A percentile compares a stretch with the other conserved stretches of the same genome.
These are phyloP conservation scores for Saksenaea vasiformis DNA, from an alignment of 371 early-diverging fungal genomes.

Conservation along the genomic window DNA sequence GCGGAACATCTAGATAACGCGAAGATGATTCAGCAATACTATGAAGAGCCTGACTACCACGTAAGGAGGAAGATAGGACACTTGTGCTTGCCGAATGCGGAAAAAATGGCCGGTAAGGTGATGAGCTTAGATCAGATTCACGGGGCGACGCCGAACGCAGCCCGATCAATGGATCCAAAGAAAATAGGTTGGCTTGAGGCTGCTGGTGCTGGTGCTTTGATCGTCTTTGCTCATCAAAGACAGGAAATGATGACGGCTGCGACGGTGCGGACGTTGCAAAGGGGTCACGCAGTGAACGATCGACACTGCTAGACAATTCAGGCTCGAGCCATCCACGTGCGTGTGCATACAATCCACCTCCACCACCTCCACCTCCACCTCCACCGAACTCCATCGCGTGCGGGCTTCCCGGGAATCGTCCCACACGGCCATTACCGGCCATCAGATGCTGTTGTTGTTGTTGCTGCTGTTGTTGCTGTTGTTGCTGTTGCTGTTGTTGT, in stretches of 20 bases:
- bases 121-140: slow-evolving; percentile 15
- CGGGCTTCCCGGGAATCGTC: slow-evolving; percentile 1
- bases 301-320: slow-evolving; percentile 3
- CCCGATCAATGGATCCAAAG: not conserved
- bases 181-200: slow-evolving; percentile 2
- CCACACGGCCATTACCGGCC: slow-evolving; percentile 6
- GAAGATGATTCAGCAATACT: slow-evolving; percentile 19
- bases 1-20: slow-evolving; percentile 21
- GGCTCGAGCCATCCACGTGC: slow-evolving; percentile 14
- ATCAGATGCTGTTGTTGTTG: slow-evolving; percentile 17
- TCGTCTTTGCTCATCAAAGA: not conserved
- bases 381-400: slow-evolving; percentile 3
- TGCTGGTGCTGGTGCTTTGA: slow-evolving; percentile 1
- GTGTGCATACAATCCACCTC: slow-evolving; percentile 16
- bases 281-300: slow-evolving; percentile 5
- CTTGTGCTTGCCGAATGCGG: slow-evolving; percentile 4
- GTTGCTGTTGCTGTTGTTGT: slow-evolving; percentile 6
- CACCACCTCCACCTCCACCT: slow-evolving; percentile 2
- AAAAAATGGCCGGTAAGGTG: slow-evolving; percentile 14
- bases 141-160: slow-evolving; percentile 9
- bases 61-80: slow-evolving; percentile 16
- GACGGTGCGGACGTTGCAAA: slow-evolving; percentile 3
- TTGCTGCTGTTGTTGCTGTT: slow-evolving; percentile 17
- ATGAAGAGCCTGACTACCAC: slow-evolving; percentile 13
- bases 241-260: not conserved